Conservation (phyloP, 192 early-diverging fungal genomes). For the Funneliformis mosseae region DNA sequence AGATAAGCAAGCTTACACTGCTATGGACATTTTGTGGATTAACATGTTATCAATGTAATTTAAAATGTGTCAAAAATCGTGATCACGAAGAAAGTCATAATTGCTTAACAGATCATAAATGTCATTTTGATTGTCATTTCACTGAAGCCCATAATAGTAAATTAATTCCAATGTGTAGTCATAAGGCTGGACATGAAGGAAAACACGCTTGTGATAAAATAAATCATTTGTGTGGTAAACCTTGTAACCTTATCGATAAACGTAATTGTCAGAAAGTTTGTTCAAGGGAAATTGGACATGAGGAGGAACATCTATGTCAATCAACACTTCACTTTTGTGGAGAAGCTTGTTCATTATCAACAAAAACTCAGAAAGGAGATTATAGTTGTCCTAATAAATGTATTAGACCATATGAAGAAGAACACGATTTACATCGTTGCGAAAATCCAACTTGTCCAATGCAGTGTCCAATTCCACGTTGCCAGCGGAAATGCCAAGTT, state of each 20-base stretch:
- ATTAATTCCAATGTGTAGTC: constrained; percentile 25
- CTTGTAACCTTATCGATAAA: background rate
- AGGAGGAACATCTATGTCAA: constrained; percentile 27
- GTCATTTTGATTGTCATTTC: constrained; percentile 24
- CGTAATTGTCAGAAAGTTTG: constrained; percentile 32
- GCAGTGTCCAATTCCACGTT: constrained; percentile 22
- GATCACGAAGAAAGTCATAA: constrained; percentile 27
- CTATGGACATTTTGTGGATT: constrained; percentile 28
- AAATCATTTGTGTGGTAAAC: constrained; percentile 1
- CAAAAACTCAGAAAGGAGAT: constrained; percentile 17
- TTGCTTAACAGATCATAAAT: constrained; percentile 35
- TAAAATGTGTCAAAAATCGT: constrained; percentile 26
- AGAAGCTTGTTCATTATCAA: constrained; percentile 26
- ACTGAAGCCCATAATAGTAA: constrained; percentile 2
- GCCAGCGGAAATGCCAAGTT: constrained; percentile 4
- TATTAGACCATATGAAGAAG: background rate
- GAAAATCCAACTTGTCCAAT: constrained; percentile 30
- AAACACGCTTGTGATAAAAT: constrained; percentile 22
- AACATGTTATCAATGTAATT: constrained; percentile 18
- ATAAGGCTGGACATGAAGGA: constrained; percentile 25
- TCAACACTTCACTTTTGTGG: constrained; percentile 34
- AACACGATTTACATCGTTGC: constrained; percentile 12
- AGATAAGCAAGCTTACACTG: constrained; percentile 12
- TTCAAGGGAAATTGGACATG: constrained; percentile 33
- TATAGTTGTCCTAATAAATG: constrained; percentile 25